Percentiles rank a stretch among this genome's conserved stretches.
phyloP scores from a whole-genome alignment of 176 grass and related monocot genomes.

The Poa pratensis region DNA sequence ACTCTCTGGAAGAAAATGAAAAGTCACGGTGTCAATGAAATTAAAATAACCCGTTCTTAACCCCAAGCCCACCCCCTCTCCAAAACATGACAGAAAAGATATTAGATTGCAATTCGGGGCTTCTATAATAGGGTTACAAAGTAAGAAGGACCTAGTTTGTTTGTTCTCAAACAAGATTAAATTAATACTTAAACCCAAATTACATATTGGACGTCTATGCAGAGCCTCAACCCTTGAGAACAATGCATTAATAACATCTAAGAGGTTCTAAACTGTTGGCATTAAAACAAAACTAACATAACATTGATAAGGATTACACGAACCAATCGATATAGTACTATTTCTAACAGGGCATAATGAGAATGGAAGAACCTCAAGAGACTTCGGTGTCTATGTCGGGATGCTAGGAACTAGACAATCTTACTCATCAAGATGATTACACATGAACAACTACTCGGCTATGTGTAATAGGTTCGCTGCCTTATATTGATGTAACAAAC shows the following conservation, averaged over 20 bases:
- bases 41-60: background rate
- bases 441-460: slow-evolving; percentile 6
- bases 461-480: background rate
- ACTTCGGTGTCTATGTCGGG: slow-evolving; percentile 13
- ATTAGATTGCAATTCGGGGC: background rate
- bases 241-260: background rate
- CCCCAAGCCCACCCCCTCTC: background rate
- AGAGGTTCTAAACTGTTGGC: background rate
- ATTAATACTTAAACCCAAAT: background rate
- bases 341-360: background rate
- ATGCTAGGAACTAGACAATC: slow-evolving; percentile 17
- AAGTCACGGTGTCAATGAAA: background rate
- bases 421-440: slow-evolving; percentile 15
- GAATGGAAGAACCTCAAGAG: background rate
- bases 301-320: background rate
- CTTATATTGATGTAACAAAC: slow-evolving; percentile 49
- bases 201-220: background rate
- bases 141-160: background rate
- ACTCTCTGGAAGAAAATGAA: background rate
- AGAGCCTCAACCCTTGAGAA: slow-evolving; percentile 3
- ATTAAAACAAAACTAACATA: background rate
- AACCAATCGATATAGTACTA: background rate
- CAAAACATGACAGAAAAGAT: background rate
- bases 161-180: background rate
- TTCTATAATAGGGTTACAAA: slow-evolving; percentile 1